Conservation (phyloP, 257 asterid species). For the Orobanche coerulescens region DNA sequence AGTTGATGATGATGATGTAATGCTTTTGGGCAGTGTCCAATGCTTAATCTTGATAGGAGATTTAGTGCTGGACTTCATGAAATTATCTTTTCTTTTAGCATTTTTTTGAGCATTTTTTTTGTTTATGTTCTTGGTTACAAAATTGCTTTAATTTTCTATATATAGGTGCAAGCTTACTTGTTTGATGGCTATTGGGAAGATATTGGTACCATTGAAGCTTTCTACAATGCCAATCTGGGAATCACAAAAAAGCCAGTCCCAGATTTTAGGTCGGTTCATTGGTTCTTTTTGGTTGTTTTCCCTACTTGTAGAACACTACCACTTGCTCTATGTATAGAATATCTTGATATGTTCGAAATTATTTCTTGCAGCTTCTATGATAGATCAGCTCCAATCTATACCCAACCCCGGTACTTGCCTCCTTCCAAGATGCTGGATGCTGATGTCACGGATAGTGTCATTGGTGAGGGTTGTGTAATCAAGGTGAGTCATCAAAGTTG, state of each 20-base stretch:
- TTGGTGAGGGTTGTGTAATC: constrained; percentile 96
- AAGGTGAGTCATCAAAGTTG: constrained; percentile 45
- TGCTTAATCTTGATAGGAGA: not conserved
- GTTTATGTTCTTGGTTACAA: no score
- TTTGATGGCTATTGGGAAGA: constrained; percentile 99
- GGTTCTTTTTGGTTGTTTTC: not conserved
- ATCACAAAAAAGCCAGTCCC: constrained; percentile 91
- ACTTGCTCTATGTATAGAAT: not conserved
- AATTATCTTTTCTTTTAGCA: not conserved
- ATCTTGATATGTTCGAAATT: constrained; percentile 15
- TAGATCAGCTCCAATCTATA: constrained; percentile 90
- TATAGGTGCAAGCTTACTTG: constrained; percentile 89
- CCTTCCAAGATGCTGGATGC: constrained; percentile 99
- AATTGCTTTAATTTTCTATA: constrained; percentile 5
- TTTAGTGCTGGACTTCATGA: constrained; percentile 6
- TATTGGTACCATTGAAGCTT: constrained; percentile 96
- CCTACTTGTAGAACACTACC: not conserved
- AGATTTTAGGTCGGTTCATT: constrained; percentile 59
- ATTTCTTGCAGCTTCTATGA: constrained; percentile 74
- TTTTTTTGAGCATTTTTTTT: no score
- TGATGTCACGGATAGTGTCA: constrained; percentile 90
- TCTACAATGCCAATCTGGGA: constrained; percentile 91
- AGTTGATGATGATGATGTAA: no score
- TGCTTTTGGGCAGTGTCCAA: constrained; percentile 3
- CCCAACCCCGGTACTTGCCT: constrained; percentile 94